Evolutionary conservation across 257 asterid species (phyloP).

Genomic region (Echites panduratus): DNA sequence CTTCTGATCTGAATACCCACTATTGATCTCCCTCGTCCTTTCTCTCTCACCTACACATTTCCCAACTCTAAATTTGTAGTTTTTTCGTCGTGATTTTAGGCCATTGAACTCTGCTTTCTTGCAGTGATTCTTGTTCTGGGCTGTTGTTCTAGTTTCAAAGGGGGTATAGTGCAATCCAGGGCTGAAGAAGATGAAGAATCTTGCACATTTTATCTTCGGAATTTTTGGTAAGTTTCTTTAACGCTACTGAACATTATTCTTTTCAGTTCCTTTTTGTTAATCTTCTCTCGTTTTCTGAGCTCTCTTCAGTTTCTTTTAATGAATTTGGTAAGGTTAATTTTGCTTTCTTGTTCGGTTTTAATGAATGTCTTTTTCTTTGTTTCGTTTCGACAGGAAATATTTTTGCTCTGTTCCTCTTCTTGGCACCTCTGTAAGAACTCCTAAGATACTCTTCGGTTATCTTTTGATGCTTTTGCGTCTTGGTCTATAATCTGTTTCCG

Average conservation of each 20-base stretch:
- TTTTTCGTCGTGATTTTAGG: not conserved
- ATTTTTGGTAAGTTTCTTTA: conserved; percentile 43
- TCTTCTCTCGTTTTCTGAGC: not conserved
- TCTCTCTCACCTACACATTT: not conserved
- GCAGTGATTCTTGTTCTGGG: not conserved
- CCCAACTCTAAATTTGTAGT: not conserved
- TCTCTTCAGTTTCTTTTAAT: not conserved
- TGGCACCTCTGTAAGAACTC: conserved; percentile 71
- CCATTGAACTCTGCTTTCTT: not conserved
- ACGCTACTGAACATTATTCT: not conserved
- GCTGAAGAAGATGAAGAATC: conserved; percentile 11
- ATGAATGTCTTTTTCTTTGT: not conserved
- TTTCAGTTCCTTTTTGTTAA: not conserved
- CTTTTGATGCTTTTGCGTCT: conserved; percentile 6
- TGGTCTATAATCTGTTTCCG: not conserved
- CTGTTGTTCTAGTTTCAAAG: not conserved
- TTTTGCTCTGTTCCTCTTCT: conserved; percentile 71
- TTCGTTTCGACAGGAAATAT: conserved; percentile 50
- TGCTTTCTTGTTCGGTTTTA: not conserved
- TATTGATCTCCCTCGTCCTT: not conserved
- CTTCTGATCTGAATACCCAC: not conserved
- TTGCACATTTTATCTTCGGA: conserved; percentile 53
- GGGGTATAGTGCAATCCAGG: not conserved
- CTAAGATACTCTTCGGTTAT: not conserved
- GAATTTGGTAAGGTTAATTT: not conserved